Conservation (phyloP, 768 basidiomycete genomes). For the Lactarius pseudohatsudake region DNA sequence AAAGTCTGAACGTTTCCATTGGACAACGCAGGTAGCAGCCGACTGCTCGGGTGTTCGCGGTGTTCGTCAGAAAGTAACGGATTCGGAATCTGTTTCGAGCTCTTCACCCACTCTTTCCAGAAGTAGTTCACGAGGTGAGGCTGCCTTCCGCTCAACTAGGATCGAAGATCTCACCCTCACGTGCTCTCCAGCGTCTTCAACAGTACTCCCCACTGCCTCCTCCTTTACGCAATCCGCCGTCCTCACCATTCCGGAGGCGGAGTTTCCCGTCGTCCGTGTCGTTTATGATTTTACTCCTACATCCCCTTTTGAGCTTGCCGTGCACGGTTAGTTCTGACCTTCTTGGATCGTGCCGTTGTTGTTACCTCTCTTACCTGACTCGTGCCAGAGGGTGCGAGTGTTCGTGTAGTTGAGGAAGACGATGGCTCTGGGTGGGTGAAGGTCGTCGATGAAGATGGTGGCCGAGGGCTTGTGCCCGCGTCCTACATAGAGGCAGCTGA, state of each 20-base stretch:
- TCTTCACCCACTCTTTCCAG: conserved; percentile 39
- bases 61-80: conserved; percentile 28
- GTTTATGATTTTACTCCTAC: conserved; percentile 74
- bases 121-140: conserved; percentile 33
- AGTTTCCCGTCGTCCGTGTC: conserved; percentile 55
- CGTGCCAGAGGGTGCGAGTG: conserved; percentile 57
- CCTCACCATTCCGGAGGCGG: conserved; percentile 43
- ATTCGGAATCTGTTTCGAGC: conserved; percentile 32
- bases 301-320: conserved; percentile 73
- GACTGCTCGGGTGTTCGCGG: conserved; percentile 50
- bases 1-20: conserved; percentile 14
- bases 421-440: conserved; percentile 90
- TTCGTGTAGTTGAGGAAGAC: conserved; percentile 73
- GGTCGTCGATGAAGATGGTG: conserved; percentile 55
- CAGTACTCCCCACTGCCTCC: conserved; percentile 48
- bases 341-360: conserved; percentile 2
- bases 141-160: conserved; percentile 15
- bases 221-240: conserved; percentile 50
- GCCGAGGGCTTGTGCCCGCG: conserved; percentile 79
- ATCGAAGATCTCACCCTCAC: conserved; percentile 25
- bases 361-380: conserved; percentile 1
- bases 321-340: conserved; percentile 49
- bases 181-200: conserved; percentile 27
- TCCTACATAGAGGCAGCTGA: conserved; percentile 60
- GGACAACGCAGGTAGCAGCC: conserved; percentile 60